phyloP scores from a whole-genome alignment of 768 basidiomycete genomes.

The Mycena capillaripes region DNA sequence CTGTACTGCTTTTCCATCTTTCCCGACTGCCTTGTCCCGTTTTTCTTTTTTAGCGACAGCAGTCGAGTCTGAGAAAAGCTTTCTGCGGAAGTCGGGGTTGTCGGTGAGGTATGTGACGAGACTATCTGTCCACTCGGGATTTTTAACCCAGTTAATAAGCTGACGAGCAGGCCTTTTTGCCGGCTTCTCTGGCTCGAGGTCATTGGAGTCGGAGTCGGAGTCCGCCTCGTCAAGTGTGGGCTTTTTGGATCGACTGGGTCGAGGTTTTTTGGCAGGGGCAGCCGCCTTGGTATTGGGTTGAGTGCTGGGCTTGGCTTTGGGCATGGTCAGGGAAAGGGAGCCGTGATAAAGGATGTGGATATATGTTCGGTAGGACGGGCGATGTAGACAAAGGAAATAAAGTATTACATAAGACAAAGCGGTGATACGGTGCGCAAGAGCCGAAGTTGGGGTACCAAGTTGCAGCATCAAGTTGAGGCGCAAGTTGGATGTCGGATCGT shows the following conservation, averaged over 20 bases:
- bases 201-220: not conserved
- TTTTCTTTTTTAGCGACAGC: slow-evolving; percentile 40
- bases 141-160: slow-evolving; percentile 2
- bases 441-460: not conserved
- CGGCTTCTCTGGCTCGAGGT: not conserved
- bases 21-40: slow-evolving; percentile 33
- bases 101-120: slow-evolving; percentile 33
- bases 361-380: not conserved
- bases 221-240: not conserved
- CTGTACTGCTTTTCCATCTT: slow-evolving; percentile 38
- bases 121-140: not conserved
- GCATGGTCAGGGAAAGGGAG: not conserved
- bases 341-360: not conserved
- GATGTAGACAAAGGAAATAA: not conserved
- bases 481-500: not conserved
- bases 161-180: not conserved
- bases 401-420: slow-evolving; percentile 3
- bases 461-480: not conserved
- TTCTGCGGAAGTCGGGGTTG: slow-evolving; percentile 19
- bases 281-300: not conserved
- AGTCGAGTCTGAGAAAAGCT: slow-evolving; percentile 46
- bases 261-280: too few species aligned
- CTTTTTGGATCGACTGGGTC: not conserved
- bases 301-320: not conserved
- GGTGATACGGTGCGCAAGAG: not conserved